phyloP scores from a whole-genome alignment of 441 rosid genomes.

The Kokia cookei region DNA sequence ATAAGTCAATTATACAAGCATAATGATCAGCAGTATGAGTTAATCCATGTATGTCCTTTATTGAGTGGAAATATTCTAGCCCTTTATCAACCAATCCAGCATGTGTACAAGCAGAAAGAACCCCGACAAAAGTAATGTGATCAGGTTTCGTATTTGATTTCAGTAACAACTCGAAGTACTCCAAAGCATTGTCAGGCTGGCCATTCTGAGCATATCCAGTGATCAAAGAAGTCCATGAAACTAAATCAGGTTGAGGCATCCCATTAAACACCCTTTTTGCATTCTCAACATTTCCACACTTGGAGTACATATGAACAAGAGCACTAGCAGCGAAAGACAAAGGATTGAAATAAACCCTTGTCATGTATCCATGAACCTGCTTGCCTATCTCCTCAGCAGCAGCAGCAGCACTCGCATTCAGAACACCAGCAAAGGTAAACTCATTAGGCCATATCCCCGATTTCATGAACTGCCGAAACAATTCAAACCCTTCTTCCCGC shows the following conservation, averaged over 20 bases:
- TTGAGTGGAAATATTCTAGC: conserved; percentile 39
- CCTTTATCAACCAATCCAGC: conserved; percentile 57
- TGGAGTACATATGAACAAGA: conserved; percentile 56
- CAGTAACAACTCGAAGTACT: conserved; percentile 38
- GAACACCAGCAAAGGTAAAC: conserved; percentile 50
- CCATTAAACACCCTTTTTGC: conserved; percentile 39
- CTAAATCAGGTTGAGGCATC: conserved; percentile 38
- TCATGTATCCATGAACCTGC: conserved; percentile 64
- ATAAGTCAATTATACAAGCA: conserved; percentile 48
- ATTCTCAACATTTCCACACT: conserved; percentile 42
- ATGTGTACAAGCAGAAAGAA: conserved; percentile 54
- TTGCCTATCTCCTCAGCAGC: conserved; percentile 49
- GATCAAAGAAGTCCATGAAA: conserved; percentile 53
- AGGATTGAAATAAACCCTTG: conserved; percentile 38
- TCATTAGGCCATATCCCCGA: conserved; percentile 49
- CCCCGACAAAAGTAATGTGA: conserved; percentile 50
- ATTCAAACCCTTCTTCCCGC: conserved; percentile 43
- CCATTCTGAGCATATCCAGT: conserved; percentile 57
- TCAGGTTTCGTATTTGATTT: conserved; percentile 44
- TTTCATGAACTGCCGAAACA: conserved; percentile 36
- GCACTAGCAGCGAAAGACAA: conserved; percentile 45
- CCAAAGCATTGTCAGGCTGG: conserved; percentile 36
- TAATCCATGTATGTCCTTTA: conserved; percentile 37
- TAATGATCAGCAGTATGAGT: conserved; percentile 50
- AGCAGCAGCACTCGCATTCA: conserved; percentile 51